Evolutionary conservation across 805 yeast species (phyloP).

Genomic region (Spathaspora arborariae): DNA sequence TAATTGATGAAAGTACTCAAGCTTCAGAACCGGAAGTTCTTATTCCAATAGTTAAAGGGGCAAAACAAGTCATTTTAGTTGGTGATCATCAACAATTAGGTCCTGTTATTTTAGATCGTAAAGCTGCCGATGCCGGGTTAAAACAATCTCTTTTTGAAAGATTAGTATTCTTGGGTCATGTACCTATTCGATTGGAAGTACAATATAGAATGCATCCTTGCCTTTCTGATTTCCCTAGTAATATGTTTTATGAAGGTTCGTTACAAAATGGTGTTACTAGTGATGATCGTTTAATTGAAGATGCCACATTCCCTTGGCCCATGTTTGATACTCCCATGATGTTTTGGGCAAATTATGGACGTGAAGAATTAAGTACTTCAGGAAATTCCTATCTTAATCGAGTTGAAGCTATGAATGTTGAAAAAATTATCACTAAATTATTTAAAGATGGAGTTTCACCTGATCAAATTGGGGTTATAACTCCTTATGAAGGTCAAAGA

Average conservation of each 20-base stretch:
- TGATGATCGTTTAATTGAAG: slow-evolving; percentile 55
- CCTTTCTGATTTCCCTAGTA: slow-evolving; percentile 81
- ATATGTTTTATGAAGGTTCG: slow-evolving; percentile 89
- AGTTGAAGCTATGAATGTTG: slow-evolving; percentile 87
- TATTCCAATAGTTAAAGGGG: slow-evolving; percentile 86
- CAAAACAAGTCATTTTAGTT: slow-evolving; percentile 82
- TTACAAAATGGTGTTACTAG: slow-evolving; percentile 88
- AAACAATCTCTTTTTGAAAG: slow-evolving; percentile 86
- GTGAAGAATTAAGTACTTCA: slow-evolving; percentile 78
- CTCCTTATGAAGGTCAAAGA: slow-evolving; percentile 94
- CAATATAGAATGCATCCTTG: slow-evolving; percentile 96
- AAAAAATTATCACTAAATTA: slow-evolving; percentile 66
- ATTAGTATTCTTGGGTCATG: slow-evolving; percentile 73
- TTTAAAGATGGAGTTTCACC: slow-evolving; percentile 78
- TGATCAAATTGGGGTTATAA: slow-evolving; percentile 82
- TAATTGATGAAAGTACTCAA: slow-evolving; percentile 92
- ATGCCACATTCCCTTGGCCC: slow-evolving; percentile 87
- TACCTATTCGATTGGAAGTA: slow-evolving; percentile 82
- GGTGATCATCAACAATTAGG: slow-evolving; percentile 97
- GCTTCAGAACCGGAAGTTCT: slow-evolving; percentile 90
- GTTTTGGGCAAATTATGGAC: slow-evolving; percentile 89
- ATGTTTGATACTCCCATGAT: slow-evolving; percentile 82
- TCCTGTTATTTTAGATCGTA: slow-evolving; percentile 77
- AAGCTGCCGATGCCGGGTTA: slow-evolving; percentile 84
- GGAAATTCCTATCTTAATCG: slow-evolving; percentile 84